Percentiles rank a stretch among this genome's conserved stretches.
These are phyloP conservation scores for California macrophylla DNA, from an alignment of 441 rosid species.

Conservation along the genomic window DNA sequence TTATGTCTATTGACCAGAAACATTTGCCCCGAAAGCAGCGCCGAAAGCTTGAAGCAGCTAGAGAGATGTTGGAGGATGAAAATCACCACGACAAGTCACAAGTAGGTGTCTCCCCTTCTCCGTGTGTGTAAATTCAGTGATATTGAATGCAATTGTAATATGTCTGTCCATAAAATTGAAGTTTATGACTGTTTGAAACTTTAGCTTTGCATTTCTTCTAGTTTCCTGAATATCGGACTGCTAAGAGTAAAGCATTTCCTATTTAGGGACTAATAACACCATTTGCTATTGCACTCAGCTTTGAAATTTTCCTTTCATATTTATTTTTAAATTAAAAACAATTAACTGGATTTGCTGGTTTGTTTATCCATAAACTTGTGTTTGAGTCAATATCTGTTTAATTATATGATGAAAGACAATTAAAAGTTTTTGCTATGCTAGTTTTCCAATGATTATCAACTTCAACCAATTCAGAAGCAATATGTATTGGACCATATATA, in stretches of 20 bases:
- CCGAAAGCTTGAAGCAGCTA: slow-evolving; percentile 85
- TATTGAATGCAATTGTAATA: not conserved
- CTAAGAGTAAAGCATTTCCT: no score
- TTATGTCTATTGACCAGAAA: slow-evolving; percentile 48
- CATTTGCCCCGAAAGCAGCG: slow-evolving; percentile 81
- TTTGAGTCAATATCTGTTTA: not conserved
- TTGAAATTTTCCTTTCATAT: no score
- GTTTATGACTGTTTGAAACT: not conserved
- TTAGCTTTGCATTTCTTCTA: not conserved
- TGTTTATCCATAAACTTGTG: not conserved
- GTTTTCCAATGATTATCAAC: not conserved
- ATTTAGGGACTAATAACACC: not conserved
- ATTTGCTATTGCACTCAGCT: not conserved
- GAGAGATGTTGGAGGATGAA: slow-evolving; percentile 89
- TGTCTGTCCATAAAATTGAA: not conserved
- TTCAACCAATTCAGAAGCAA: not conserved
- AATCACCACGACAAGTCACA: slow-evolving; percentile 30
- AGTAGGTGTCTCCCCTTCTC: slow-evolving; percentile 19
- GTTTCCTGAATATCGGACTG: no score
- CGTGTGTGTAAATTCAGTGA: not conserved
- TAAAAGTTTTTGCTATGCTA: not conserved
- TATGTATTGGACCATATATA: not conserved
- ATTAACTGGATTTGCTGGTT: no score
- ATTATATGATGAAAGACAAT: not conserved
- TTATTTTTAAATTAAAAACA: no score